These are phyloP conservation scores for Viola pubescens DNA, from an alignment of 441 rosid species.

Conservation along the genomic window DNA sequence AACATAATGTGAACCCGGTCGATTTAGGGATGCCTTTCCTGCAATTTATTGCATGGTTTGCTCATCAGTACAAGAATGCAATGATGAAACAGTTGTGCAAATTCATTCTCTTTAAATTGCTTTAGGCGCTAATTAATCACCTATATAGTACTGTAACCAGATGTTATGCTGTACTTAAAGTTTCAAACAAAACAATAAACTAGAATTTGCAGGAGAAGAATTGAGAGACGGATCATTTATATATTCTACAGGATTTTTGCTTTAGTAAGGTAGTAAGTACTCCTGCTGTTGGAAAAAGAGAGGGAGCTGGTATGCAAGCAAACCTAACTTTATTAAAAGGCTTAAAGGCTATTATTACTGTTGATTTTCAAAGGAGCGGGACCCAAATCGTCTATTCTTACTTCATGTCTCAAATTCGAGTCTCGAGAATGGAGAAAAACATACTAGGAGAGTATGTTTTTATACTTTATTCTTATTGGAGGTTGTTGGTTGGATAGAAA, in stretches of 20 bases:
- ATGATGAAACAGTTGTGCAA: slow-evolving; percentile 16
- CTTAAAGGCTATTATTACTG: background rate
- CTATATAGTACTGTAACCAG: background rate
- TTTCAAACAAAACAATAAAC: background rate
- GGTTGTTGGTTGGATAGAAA: background rate
- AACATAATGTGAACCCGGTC: too few species aligned
- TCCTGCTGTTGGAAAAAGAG: slow-evolving; percentile 21
- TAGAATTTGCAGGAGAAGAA: background rate
- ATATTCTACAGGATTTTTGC: background rate
- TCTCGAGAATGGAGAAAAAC: too few species aligned
- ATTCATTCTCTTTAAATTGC: background rate
- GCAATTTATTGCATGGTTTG: slow-evolving; percentile 19
- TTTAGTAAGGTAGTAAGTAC: slow-evolving; percentile 6
- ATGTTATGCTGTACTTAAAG: slow-evolving; percentile 1
- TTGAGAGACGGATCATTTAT: background rate
- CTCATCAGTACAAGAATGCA: slow-evolving; percentile 13
- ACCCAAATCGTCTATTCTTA: too few species aligned
- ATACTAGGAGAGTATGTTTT: background rate
- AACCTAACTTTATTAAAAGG: slow-evolving; percentile 15
- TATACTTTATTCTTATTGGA: slow-evolving; percentile 4
- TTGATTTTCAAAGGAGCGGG: too few species aligned
- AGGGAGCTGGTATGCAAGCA: slow-evolving; percentile 20
- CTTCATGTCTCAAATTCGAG: too few species aligned
- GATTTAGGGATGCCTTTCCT: slow-evolving; percentile 7
- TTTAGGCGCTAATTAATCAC: slow-evolving; percentile 7